These are phyloP conservation scores for Talaromyces proteolyticus DNA, from an alignment of 495 filamentous ascomycete species.

Conservation along the genomic window DNA sequence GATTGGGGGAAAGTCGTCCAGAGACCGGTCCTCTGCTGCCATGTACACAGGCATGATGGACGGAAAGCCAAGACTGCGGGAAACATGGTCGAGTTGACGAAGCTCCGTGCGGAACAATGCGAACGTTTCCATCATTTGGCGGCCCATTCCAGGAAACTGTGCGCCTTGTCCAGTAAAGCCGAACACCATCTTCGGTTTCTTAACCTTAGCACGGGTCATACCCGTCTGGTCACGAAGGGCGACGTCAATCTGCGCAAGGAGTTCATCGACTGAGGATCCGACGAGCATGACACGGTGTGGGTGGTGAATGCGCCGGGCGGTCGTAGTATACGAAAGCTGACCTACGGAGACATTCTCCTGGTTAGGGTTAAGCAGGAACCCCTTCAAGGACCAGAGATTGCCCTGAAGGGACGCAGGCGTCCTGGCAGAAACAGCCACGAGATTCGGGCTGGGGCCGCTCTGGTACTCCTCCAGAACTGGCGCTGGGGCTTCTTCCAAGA, in stretches of 20 bases:
- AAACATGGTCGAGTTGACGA: conserved; percentile 52
- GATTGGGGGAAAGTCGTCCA: too few species aligned
- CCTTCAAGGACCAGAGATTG: conserved; percentile 44
- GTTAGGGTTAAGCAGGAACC: conserved; percentile 31
- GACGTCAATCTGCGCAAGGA: conserved; percentile 12
- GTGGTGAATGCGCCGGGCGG: conserved; percentile 77
- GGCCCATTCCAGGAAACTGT: conserved; percentile 51
- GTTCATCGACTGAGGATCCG: conserved; percentile 25
- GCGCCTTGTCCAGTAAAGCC: conserved; percentile 48
- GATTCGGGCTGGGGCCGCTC: conserved; percentile 45
- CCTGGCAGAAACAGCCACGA: conserved; percentile 45
- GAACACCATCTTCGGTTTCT: conserved; percentile 42
- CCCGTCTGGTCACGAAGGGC: too few species aligned
- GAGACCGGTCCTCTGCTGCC: too few species aligned
- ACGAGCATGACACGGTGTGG: conserved; percentile 64
- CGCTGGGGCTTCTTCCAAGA: conserved; percentile 55
- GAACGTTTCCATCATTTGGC: too few species aligned
- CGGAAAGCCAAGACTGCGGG: conserved; percentile 57
- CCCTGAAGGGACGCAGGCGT: conserved; percentile 48
- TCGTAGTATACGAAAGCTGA: conserved; percentile 67
- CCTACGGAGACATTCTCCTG: conserved; percentile 27
- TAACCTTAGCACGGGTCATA: too few species aligned
- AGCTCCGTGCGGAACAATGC: too few species aligned
- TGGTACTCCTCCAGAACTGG: conserved; percentile 23
- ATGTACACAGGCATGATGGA: too few species aligned